Evolutionary conservation across 768 basidiomycete genomes (phyloP).

Genomic region (Leucosporidium scottii): DNA sequence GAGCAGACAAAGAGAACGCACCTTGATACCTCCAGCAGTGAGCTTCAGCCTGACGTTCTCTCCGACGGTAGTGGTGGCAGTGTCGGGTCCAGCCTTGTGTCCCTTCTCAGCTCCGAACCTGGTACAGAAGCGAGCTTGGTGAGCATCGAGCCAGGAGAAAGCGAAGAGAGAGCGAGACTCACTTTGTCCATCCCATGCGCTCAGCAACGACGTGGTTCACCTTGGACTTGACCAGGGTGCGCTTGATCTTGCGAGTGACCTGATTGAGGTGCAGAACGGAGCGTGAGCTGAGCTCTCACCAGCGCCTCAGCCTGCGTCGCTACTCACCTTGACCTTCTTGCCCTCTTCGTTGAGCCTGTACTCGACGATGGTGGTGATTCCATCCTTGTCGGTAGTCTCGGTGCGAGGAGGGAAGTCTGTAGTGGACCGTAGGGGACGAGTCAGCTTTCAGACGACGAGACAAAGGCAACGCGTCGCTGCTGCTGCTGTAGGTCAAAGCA

Average conservation of each 20-base stretch:
- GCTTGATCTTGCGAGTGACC: conserved; percentile 80
- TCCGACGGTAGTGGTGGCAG: conserved; percentile 79
- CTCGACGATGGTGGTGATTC: conserved; percentile 75
- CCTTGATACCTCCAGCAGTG: conserved; percentile 52
- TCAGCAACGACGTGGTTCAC: conserved; percentile 94
- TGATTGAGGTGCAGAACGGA: conserved; percentile 39
- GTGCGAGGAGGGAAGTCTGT: conserved; percentile 44
- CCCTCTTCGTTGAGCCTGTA: conserved; percentile 83
- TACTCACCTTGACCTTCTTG: conserved; percentile 79
- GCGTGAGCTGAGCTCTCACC: background rate
- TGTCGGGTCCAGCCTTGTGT: conserved; percentile 77
- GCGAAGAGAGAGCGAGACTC: conserved; percentile 28
- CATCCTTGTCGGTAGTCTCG: conserved; percentile 74
- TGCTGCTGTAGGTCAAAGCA: background rate
- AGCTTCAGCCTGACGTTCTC: conserved; percentile 62
- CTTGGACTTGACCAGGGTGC: conserved; percentile 77
- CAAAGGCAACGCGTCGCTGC: background rate
- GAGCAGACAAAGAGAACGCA: conserved; percentile 40
- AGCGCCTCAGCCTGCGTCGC: background rate
- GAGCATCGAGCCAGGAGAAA: background rate
- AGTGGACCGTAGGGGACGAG: conserved; percentile 25
- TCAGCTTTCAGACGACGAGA: conserved; percentile 5
- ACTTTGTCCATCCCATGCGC: conserved; percentile 74
- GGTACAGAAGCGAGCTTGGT: background rate
- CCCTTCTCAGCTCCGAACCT: conserved; percentile 87